Evolutionary conservation across 345 rosid genomes (phyloP), one percentile per base, ranked within the genome.

Genomic region (Mercurialis annua): DNA sequence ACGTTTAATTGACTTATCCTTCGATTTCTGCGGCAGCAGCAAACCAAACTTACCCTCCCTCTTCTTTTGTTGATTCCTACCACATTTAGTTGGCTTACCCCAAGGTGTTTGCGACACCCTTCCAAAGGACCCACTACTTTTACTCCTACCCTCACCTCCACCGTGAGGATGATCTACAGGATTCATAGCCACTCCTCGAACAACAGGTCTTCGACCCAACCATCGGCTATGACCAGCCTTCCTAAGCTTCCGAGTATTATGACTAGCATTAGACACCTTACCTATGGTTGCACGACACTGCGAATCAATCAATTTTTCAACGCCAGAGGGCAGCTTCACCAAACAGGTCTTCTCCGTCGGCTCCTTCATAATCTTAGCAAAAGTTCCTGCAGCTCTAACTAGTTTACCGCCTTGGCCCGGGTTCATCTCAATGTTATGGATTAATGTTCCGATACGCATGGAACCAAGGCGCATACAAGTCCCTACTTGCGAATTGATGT

Each of bases 91-190:
- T 5, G 97, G 98, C 80, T 92, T 92, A 31, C 98, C 98, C 97
- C 97, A 92, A 3, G 97, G 96, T 0, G 86, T 86, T 18, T 64
- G 82, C 0, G 98, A 92, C 44, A 81, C 78, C 63, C 85, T 76
- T 47, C 98, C 95, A 38, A 69, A 57, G 34, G 76, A 73, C 26
- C 98, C 88, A 33, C 93, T 86, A 83, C 98, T 90, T 68, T 90
- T 92, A 77, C 96, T 92, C 48, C 82, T 78, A 50, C 97, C 97
- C 75, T 92, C 98, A 71, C 98, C 98, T 60, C 98, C 97, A 77
- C 97, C 96, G n/a, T 88, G 97, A 63, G 97, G 96, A 79, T 92
- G 97, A 75, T 90, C 98, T 16, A 88, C 76, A 1, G 98, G 97
- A 71, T 89, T 89, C 92, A 86, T 90, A 0, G 94, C 96, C 67